These are phyloP conservation scores for Rhizomucor miehei DNA, from an alignment of 371 early-diverging fungal species.

Conservation along the genomic window DNA sequence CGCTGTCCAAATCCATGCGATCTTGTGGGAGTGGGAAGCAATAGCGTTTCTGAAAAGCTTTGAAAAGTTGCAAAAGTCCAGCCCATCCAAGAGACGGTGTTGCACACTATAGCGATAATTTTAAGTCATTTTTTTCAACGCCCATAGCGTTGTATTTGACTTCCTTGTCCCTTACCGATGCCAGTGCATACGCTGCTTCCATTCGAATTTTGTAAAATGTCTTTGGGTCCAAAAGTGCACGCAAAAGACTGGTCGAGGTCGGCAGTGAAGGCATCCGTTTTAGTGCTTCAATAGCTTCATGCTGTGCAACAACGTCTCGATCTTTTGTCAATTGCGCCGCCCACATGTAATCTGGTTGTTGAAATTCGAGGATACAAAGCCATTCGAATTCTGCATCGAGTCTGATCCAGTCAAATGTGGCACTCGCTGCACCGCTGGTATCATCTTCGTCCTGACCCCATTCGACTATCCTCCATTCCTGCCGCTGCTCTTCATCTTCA, in stretches of 20 bases:
- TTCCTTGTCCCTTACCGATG: slow-evolving; percentile 55
- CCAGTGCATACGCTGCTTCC: slow-evolving; percentile 88
- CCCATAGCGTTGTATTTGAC: no score
- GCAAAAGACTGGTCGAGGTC: slow-evolving; percentile 72
- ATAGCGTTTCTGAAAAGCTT: slow-evolving; percentile 74
- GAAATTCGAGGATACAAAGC: slow-evolving; percentile 86
- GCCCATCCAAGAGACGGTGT: slow-evolving; percentile 58
- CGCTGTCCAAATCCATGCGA: slow-evolving; percentile 24
- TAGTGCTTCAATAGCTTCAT: slow-evolving; percentile 80
- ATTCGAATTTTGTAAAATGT: slow-evolving; percentile 92
- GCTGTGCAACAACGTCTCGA: slow-evolving; percentile 94
- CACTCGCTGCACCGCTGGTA: slow-evolving; percentile 61
- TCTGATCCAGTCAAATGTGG: slow-evolving; percentile 95
- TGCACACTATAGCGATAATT: slow-evolving; percentile 42
- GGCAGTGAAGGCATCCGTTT: slow-evolving; percentile 63
- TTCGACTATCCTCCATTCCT: slow-evolving; percentile 75
- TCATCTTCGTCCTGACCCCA: slow-evolving; percentile 84
- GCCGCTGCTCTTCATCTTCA: slow-evolving; percentile 66
- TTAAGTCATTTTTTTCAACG: no score
- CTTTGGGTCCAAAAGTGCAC: slow-evolving; percentile 78
- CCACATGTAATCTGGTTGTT: slow-evolving; percentile 97
- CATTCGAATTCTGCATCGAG: slow-evolving; percentile 96
- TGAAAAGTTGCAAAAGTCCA: slow-evolving; percentile 72
- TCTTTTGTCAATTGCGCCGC: slow-evolving; percentile 92
- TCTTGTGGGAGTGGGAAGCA: slow-evolving; percentile 48